Evolutionary conservation across 2,329 filamentous ascomycete genomes (phyloP), one percentile per base, ranked within the genome.

Genomic region (Mycocentrospora acerina): DNA sequence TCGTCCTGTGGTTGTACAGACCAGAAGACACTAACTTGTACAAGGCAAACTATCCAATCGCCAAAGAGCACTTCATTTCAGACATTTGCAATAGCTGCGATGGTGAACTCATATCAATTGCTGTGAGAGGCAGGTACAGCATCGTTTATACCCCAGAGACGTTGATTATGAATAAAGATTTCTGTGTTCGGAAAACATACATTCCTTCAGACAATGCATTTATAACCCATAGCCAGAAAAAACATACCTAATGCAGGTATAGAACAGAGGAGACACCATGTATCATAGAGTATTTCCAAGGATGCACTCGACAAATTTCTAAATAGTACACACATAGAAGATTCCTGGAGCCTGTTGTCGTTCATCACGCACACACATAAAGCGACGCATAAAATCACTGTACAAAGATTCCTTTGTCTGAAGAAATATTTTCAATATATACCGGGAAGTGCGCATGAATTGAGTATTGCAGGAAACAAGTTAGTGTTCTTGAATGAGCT

Each of bases 21-120:
- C 78, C 87, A 0, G 71, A 73, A 0, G 83, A 93, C 37, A 93
- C 88, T 0, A 78, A 83, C 0, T 86, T 89, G 29, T 78, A 75
- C 0, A 68, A 77, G 5, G 82, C 83, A 66, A 75, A 74, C 8
- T 94, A 91, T 51, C 83, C 84, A 0, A 83, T 80, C 63, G 46
- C 67, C 0, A 86, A 90, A 35, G 88, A 94, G 62, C 64, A 93
- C 0, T 93, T 93, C 45, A 66, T 91, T 0, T 88, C 83, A 0
- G 80, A 89, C 34, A 81, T 90, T 42, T 91, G 88, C 66, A 85
- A 83, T n/a, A n/a, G n/a, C 1, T 93, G 88, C 46, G 60, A 69
- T 22, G 5, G 5, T 0, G 71, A 78, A 18, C 71, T 88, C 3
- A 50, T 71, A 0, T 72, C 76, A 1, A 64, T 75, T 0, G 76